Evolutionary conservation across 495 filamentous ascomycete species (phyloP), one percentile per base, ranked within the genome.

Genomic region (Tuber brumale): DNA sequence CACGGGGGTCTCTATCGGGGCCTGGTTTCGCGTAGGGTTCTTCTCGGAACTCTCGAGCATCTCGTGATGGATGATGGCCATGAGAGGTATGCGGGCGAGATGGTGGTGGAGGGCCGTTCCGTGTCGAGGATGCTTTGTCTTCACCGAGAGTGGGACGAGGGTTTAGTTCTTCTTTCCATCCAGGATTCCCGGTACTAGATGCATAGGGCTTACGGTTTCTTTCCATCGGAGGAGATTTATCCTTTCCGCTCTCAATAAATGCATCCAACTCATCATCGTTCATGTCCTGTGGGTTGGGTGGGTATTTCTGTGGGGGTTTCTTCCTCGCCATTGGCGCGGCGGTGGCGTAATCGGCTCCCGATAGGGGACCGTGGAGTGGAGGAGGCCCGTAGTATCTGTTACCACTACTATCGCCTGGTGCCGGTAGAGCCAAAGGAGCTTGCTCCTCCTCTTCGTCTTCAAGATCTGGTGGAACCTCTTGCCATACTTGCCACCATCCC

Each of bases 401-500:
- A 31, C 71, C n/a, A 21, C n/a, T 43, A n/a, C 72, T 73, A 18
- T 69, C 48, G 4, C 73, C 77, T 3, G 81, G 81, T 1, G 74
- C 81, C 1, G 81, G 81, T 1, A 82, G 77, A 14, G 79, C 70
- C 10, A 82, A 77, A 27, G 75, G 75, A 5, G 80, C 78, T 51
- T 79, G 76, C 27, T 77, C 81, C 31, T 82, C 80, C 4, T 77
- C 78, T 9, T 79, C 80, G n/a, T 78, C 79, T 19, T 76, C 73
- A 12, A 70, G 75, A 37, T 82, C 80, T 0, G 75, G 73, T n/a
- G 81, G 81, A 70, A 80, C 77, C 71, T 82, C 80, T 46, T 82
- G 80, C 71, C 73, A 78, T 10, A 82, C 80, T 23, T 75, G 41
- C 80, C 80, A 82, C 81, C 81, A 82, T 31, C 81, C 81, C 21